Base-by-base conservation (phyloP, 352 stramenopile species). In the Phytopythium oedochilum region DNA sequence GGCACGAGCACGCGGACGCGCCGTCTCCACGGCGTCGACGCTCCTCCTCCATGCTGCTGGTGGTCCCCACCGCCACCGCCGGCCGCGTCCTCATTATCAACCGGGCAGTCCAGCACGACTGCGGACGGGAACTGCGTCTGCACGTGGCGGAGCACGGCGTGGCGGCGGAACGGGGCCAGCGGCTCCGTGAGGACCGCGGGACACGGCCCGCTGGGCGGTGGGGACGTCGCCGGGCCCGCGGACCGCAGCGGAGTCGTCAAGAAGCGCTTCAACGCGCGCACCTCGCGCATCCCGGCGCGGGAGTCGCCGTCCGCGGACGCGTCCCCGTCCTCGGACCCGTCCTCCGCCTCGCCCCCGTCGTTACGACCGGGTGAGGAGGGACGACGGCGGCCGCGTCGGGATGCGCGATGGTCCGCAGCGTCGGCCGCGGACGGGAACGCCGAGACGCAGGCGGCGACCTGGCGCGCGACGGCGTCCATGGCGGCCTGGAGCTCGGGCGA, bases 121-220 rank as follows among this genome's bases (percentile, higher is more conserved):
- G 71, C 59, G 36, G 60, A 46, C 22, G 81, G 72, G 15, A 87
- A 67, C 42, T 70, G 48, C 32, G 73, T 73, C 34, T 70, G 51
- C 14, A 87, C 52, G 46, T 88, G 64, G 36, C 77, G 56, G 45
- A 88, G 67, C 17, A 90, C 42, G 6, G 79, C 74, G 43, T 78
- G 68, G 8, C 80, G 75, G 32, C 73, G 82, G 47, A 92, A 90
- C 0, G 81, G 81, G 5, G 78, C 71, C 18, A 85, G 60, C 18
- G 76, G 73, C 35, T 84, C 75, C 20, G 70, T 92, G 43, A 89
- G 65, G 38, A 86, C 74, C 5, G 63, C 65, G 23, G 69, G 64
- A 20, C 70, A 66, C 2, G 53, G 49, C 14, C 44, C 55, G 29
- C 76, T 48, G 20, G 42, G 9, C 23, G 22, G 45, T 26, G 45